Conservation (phyloP, 1,284 basidiomycete species). For the Papiliotrema nemorosa region DNA sequence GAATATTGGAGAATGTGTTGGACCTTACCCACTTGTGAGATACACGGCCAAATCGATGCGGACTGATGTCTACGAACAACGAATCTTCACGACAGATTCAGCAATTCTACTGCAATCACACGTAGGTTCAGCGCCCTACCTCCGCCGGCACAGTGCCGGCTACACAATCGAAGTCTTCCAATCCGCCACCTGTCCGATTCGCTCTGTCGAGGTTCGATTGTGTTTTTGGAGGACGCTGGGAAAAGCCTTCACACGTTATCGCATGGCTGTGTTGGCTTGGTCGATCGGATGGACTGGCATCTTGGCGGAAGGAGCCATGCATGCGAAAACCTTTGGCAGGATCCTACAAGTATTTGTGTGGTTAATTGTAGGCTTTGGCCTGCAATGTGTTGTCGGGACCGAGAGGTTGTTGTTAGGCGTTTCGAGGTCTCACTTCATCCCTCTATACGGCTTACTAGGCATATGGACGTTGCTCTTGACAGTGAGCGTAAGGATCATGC, state of each 20-base stretch:
- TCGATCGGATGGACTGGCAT: constrained; percentile 60
- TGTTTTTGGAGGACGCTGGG: constrained; percentile 69
- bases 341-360: neutral
- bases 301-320: no score
- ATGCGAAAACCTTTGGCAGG: no score
- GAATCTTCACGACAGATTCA: constrained; percentile 53
- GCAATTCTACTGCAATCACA: constrained; percentile 67
- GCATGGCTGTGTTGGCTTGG: constrained; percentile 67
- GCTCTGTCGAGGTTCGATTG: constrained; percentile 55
- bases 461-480: neutral
- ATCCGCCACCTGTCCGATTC: constrained; percentile 45
- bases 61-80: constrained; percentile 60
- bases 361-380: no score
- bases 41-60: constrained; percentile 51
- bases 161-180: constrained; percentile 43
- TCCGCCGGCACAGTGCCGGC: constrained; percentile 33
- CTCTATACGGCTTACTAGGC: neutral
- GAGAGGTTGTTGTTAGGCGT: no score
- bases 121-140: constrained; percentile 60
- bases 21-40: constrained; percentile 28
- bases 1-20: no score
- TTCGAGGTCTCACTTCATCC: neutral
- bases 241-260: constrained; percentile 67
- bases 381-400: no score
- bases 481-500: neutral